Evolutionary conservation across 1,284 basidiomycete species (phyloP).

Genomic region (Laetiporus sulphureus): DNA sequence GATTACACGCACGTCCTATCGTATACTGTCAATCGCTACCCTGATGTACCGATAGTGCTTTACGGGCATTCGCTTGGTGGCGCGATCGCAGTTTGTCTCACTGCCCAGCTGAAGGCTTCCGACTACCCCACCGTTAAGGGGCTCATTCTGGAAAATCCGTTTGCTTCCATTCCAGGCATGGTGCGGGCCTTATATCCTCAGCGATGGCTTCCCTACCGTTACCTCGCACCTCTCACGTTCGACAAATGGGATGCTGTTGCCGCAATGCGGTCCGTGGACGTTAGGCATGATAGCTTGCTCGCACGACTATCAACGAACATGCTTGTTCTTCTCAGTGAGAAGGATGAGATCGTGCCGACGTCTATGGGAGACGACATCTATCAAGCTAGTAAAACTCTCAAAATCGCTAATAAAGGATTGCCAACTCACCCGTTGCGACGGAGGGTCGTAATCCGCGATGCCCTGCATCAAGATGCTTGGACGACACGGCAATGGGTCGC

Average conservation of each 20-base stretch:
- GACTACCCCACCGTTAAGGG: slow-evolving; percentile 25
- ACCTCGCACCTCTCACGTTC: slow-evolving; percentile 35
- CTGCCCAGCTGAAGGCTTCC: slow-evolving; percentile 10
- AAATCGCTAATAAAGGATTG: too few relatives aligned
- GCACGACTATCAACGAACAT: slow-evolving; percentile 20
- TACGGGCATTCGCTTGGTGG: slow-evolving; percentile 49
- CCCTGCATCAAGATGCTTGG: slow-evolving; percentile 41
- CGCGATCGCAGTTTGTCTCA: slow-evolving; percentile 35
- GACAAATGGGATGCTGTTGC: slow-evolving; percentile 42
- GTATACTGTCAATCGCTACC: slow-evolving; percentile 27
- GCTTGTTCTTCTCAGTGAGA: slow-evolving; percentile 33
- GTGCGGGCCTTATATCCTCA: slow-evolving; percentile 42
- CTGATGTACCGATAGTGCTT: slow-evolving; percentile 29
- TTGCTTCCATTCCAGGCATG: slow-evolving; percentile 44
- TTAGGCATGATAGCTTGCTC: slow-evolving; percentile 12
- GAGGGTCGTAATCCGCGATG: slow-evolving; percentile 27
- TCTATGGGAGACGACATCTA: slow-evolving; percentile 32
- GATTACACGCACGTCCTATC: slow-evolving; percentile 34
- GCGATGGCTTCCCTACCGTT: slow-evolving; percentile 42
- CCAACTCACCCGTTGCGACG: too few relatives aligned
- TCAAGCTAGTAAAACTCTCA: slow-evolving; percentile 4
- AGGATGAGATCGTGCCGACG: slow-evolving; percentile 41
- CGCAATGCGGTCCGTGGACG: slow-evolving; percentile 16
- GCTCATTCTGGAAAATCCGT: slow-evolving; percentile 44
- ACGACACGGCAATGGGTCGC: slow-evolving; percentile 28